Conservation (phyloP, 306 rosid genomes). For the Acmispon strigosus region DNA sequence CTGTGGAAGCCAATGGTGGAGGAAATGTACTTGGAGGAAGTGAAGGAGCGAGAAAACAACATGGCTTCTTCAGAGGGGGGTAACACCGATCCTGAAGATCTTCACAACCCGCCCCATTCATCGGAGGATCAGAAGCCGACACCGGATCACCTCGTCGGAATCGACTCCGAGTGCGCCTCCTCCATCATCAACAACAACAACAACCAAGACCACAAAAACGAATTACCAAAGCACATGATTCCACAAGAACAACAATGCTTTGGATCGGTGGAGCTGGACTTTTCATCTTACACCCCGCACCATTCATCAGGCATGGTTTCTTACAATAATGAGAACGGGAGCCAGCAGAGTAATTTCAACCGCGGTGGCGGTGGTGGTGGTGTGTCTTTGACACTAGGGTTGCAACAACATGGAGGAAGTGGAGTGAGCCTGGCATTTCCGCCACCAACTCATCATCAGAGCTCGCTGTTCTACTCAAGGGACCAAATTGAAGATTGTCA, state of each 20-base stretch:
- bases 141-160: slow-evolving; percentile 38
- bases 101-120: background rate
- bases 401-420: slow-evolving; percentile 68
- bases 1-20: slow-evolving; percentile 97
- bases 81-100: slow-evolving; percentile 17
- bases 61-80: slow-evolving; percentile 40
- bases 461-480: slow-evolving; percentile 59
- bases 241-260: slow-evolving; percentile 33
- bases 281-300: slow-evolving; percentile 37
- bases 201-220: slow-evolving; percentile 17
- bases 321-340: background rate
- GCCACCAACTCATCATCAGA: slow-evolving; percentile 48
- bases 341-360: background rate
- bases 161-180: slow-evolving; percentile 62
- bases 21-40: slow-evolving; percentile 84
- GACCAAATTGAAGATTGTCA: slow-evolving; percentile 68
- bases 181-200: slow-evolving; percentile 49
- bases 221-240: slow-evolving; percentile 1
- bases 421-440: slow-evolving; percentile 68
- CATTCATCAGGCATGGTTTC: slow-evolving; percentile 19
- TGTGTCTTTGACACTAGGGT: slow-evolving; percentile 82
- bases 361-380: slow-evolving; percentile 24
- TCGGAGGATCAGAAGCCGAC: slow-evolving; percentile 52
- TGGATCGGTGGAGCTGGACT: slow-evolving; percentile 67
- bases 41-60: slow-evolving; percentile 48